phyloP scores from a whole-genome alignment of 257 asterid species.

The Mentha longifolia region DNA sequence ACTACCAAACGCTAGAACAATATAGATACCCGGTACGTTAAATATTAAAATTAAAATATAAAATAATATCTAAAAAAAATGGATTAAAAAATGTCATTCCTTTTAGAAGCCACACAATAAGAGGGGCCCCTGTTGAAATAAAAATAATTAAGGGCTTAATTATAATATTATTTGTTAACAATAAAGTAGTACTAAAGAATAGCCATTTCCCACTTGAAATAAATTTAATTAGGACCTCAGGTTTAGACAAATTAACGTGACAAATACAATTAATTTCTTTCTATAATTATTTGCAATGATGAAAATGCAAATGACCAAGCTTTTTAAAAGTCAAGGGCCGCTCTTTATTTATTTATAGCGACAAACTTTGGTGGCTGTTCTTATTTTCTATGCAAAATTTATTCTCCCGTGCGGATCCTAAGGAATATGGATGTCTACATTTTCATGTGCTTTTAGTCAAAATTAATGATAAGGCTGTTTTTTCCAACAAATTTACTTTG shows the following conservation, averaged over 20 bases:
- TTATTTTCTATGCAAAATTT: neutral
- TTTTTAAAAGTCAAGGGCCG: constrained; percentile 27
- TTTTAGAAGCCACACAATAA: too few species aligned
- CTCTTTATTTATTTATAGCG: constrained; percentile 7
- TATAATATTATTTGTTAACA: neutral
- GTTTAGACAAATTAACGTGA: constrained; percentile 1
- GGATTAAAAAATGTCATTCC: too few species aligned
- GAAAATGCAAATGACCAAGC: constrained; percentile 13
- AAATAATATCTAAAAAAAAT: neutral
- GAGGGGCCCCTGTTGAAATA: neutral
- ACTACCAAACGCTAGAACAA: neutral
- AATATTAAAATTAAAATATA: too few species aligned
- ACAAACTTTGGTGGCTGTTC: constrained; percentile 23
- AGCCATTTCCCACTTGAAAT: constrained; percentile 10
- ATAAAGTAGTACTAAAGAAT: neutral
- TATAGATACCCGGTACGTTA: neutral
- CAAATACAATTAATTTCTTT: neutral
- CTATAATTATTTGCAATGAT: neutral
- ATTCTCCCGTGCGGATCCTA: neutral
- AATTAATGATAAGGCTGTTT: neutral
- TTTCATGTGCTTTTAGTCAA: neutral
- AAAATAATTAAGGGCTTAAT: neutral
- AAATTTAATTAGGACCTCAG: neutral
- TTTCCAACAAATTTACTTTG: neutral
- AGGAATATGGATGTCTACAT: too few species aligned